phyloP scores from a whole-genome alignment of 2,329 filamentous ascomycete species.

The Thielaviopsis ethacetica region DNA sequence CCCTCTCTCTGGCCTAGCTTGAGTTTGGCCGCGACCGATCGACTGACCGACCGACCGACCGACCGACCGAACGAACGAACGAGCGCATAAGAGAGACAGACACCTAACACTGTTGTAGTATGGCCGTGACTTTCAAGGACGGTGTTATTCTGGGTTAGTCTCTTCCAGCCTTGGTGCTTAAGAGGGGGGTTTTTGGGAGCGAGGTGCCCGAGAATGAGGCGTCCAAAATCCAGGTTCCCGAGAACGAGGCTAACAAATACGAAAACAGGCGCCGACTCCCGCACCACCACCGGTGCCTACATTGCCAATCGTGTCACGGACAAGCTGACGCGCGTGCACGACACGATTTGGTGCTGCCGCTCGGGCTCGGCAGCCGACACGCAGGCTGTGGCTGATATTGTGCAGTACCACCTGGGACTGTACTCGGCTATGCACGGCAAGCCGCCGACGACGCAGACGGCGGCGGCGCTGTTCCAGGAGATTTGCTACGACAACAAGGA shows the following conservation, averaged over 20 bases:
- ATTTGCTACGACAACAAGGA: constrained; percentile 98
- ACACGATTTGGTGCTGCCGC: constrained; percentile 99
- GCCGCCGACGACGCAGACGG: constrained; percentile 83
- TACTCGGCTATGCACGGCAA: constrained; percentile 84
- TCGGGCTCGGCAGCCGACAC: constrained; percentile 96
- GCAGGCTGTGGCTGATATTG: constrained; percentile 94
- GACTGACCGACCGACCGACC: constrained; percentile 4
- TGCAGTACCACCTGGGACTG: constrained; percentile 88
- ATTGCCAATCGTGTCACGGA: constrained; percentile 98
- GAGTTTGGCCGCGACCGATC: constrained; percentile 1
- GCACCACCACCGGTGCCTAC: constrained; percentile 94
- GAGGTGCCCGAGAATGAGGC: no score
- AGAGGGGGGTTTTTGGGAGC: no score
- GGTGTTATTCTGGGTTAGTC: constrained; percentile 74
- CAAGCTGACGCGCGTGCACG: constrained; percentile 95
- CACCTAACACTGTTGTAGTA: constrained; percentile 36
- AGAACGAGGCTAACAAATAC: no score
- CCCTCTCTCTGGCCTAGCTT: neutral
- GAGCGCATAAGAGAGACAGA: constrained; percentile 11
- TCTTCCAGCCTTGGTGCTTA: constrained; percentile 10
- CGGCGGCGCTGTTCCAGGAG: constrained; percentile 92
- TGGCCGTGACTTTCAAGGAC: constrained; percentile 98
- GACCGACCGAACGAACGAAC: constrained; percentile 1
- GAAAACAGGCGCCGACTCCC: constrained; percentile 65
- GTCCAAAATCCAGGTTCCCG: no score